A percentile compares a stretch with the other conserved stretches of the same genome.
Evolutionary conservation across 2,329 filamentous ascomycete species (phyloP).

Genomic region (Knoxdaviesia proteae): DNA sequence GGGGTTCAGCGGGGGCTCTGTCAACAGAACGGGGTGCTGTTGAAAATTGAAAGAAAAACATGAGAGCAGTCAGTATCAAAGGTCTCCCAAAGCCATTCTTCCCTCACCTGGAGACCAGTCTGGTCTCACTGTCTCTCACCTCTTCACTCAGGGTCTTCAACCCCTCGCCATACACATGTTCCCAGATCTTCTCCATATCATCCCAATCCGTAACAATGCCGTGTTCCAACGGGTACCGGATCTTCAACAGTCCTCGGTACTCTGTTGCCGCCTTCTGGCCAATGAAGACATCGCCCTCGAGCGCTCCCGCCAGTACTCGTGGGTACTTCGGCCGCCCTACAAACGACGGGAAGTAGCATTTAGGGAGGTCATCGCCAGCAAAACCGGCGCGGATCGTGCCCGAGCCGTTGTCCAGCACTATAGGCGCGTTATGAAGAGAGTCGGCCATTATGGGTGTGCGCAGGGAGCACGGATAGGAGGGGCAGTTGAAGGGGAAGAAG

Average conservation of each 20-base stretch:
- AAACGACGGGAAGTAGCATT: slow-evolving; percentile 94
- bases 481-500: too few relatives aligned
- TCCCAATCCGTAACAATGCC: slow-evolving; percentile 99
- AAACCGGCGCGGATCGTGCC: slow-evolving; percentile 95
- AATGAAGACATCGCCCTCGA: slow-evolving; percentile 95
- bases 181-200: slow-evolving; percentile 99
- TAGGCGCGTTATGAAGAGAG: slow-evolving; percentile 81
- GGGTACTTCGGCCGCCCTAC: slow-evolving; percentile 91
- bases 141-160: slow-evolving; percentile 95
- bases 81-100: background rate
- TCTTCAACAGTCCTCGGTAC: slow-evolving; percentile 81
- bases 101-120: too few relatives aligned
- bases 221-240: slow-evolving; percentile 86
- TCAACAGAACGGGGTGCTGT: slow-evolving; percentile 84
- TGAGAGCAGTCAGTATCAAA: slow-evolving; percentile 9
- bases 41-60: background rate
- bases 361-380: slow-evolving; percentile 84
- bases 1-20: slow-evolving; percentile 88
- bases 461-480: too few relatives aligned
- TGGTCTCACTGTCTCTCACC: slow-evolving; percentile 19
- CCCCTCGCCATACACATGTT: slow-evolving; percentile 89
- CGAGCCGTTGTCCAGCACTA: slow-evolving; percentile 97
- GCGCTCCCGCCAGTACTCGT: slow-evolving; percentile 80
- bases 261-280: slow-evolving; percentile 75
- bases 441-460: slow-evolving; percentile 24